A percentile compares a stretch with the other conserved stretches of the same genome.
Evolutionary conservation across 495 filamentous ascomycete genomes (phyloP).

Genomic region (Amniculicola lignicola): DNA sequence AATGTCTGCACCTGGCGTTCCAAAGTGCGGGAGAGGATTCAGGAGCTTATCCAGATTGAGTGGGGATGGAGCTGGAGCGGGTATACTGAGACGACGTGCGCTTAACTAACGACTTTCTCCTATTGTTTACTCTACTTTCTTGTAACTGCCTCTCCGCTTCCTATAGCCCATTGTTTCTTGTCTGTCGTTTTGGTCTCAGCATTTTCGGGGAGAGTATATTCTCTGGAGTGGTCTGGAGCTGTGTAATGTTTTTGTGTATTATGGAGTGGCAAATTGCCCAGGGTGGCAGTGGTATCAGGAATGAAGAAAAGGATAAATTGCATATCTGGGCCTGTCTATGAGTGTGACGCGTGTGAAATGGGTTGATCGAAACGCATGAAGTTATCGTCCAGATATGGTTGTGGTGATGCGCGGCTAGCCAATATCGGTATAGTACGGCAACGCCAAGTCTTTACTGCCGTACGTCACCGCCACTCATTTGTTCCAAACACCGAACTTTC

Average conservation of each 20-base stretch:
- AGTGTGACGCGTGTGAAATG: no score
- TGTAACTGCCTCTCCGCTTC: background rate
- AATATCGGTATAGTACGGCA: no score
- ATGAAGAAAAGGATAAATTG: constrained; percentile 22
- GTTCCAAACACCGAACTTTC: constrained; percentile 23
- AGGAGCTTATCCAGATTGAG: constrained; percentile 5
- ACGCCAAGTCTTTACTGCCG: no score
- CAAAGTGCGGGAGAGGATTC: background rate
- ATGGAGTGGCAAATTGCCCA: background rate
- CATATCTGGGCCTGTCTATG: no score
- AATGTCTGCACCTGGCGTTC: constrained; percentile 7
- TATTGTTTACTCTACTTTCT: background rate
- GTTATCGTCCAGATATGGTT: no score
- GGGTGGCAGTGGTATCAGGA: constrained; percentile 8
- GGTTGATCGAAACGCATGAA: no score
- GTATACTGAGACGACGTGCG: constrained; percentile 10
- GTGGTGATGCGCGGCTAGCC: no score
- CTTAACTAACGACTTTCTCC: constrained; percentile 14
- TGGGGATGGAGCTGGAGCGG: constrained; percentile 26
- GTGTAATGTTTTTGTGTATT: constrained; percentile 13
- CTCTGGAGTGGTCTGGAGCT: no score
- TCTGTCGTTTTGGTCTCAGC: background rate
- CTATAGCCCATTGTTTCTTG: background rate
- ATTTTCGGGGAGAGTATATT: no score
- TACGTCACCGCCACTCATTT: constrained; percentile 10